Evolutionary conservation across 2,329 filamentous ascomycete genomes (phyloP).

Genomic region (Penicillium crustosum): DNA sequence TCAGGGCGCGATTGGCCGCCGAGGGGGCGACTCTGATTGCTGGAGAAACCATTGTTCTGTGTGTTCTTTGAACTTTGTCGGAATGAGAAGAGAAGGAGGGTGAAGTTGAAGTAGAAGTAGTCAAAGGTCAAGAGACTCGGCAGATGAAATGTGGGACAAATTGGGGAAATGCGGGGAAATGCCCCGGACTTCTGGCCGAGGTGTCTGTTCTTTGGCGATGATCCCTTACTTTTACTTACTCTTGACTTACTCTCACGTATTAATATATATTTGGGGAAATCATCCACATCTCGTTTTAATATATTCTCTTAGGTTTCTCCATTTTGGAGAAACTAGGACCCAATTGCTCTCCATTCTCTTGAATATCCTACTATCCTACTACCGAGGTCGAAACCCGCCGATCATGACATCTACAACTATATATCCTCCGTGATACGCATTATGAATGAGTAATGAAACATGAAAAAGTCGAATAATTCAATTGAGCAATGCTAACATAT

Average conservation of each 20-base stretch:
- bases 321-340: not conserved
- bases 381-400: slow-evolving; percentile 3
- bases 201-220: not conserved
- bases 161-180: slow-evolving; percentile 26
- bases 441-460: not conserved
- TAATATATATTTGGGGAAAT: too few species aligned
- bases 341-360: not conserved
- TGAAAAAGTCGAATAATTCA: not conserved
- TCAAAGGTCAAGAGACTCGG: not conserved
- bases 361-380: not conserved
- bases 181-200: slow-evolving; percentile 26
- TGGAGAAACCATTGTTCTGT: slow-evolving; percentile 35
- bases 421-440: not conserved
- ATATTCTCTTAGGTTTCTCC: not conserved
- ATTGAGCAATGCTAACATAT: not conserved
- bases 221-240: too few species aligned
- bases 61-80: not conserved
- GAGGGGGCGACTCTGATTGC: slow-evolving; percentile 48
- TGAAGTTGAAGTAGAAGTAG: slow-evolving; percentile 5
- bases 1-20: slow-evolving; percentile 50
- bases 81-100: not conserved
- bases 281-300: too few species aligned
- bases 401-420: slow-evolving; percentile 1
- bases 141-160: slow-evolving; percentile 10
- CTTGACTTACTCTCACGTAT: too few species aligned